Conservation (phyloP, 2,329 filamentous ascomycete genomes). For the Mycosphaerelloides madeirae region DNA sequence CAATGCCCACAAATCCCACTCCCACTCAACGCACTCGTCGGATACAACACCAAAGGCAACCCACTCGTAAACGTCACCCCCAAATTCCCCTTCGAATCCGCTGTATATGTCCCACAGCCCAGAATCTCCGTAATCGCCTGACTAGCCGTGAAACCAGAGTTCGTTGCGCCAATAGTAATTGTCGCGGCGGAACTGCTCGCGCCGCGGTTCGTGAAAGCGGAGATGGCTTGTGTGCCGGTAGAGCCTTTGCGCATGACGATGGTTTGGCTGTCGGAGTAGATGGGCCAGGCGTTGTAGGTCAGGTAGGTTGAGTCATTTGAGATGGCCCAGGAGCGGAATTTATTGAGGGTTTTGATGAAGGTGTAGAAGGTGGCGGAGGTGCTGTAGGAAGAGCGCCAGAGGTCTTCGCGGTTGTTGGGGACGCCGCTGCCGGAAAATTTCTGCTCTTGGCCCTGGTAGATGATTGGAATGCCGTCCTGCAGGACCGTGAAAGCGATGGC, state of each 20-base stretch:
- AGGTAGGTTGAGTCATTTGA: constrained; percentile 35
- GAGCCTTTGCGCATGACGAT: constrained; percentile 44
- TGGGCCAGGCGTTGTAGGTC: constrained; percentile 35
- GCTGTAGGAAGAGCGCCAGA: constrained; percentile 37
- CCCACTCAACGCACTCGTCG: constrained; percentile 8
- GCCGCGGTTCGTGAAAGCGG: constrained; percentile 28
- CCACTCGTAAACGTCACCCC: constrained; percentile 13
- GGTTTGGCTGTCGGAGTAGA: constrained; percentile 36
- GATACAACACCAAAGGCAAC: constrained; percentile 14
- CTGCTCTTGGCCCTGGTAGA: constrained; percentile 63
- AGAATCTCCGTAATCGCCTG: constrained; percentile 37
- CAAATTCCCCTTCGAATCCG: constrained; percentile 43
- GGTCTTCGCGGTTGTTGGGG: constrained; percentile 36
- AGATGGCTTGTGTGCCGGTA: constrained; percentile 34
- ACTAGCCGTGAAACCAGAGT: constrained; percentile 23
- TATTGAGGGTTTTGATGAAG: constrained; percentile 44
- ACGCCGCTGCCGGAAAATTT: constrained; percentile 38
- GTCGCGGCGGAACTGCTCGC: constrained; percentile 19
- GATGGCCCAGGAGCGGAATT: constrained; percentile 45
- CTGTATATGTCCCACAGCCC: constrained; percentile 41
- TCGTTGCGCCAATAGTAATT: constrained; percentile 26
- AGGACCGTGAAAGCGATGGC: constrained; percentile 56
- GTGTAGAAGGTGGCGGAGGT: constrained; percentile 35
- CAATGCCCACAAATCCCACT: constrained; percentile 20
- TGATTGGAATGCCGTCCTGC: constrained; percentile 56